Evolutionary conservation across 768 basidiomycete genomes (phyloP).

Genomic region (Pleurotus djamor): DNA sequence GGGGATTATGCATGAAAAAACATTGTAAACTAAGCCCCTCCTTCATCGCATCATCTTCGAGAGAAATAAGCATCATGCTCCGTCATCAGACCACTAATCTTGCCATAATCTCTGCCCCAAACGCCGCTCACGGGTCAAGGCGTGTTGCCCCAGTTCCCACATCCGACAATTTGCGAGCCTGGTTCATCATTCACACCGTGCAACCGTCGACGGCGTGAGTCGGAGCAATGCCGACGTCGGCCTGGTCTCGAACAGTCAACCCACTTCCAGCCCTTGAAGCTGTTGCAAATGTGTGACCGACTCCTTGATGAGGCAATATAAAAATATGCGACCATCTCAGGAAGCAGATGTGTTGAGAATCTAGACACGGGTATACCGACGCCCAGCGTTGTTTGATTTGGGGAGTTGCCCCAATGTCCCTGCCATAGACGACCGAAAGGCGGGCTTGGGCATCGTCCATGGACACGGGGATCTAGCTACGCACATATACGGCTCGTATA

Average conservation of each 20-base stretch:
- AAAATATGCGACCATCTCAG: no score
- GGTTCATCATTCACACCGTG: constrained; percentile 44
- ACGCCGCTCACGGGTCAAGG: constrained; percentile 43
- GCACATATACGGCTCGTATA: no score
- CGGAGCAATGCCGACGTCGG: constrained; percentile 8
- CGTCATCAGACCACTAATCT: no score
- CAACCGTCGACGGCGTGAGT: constrained; percentile 51
- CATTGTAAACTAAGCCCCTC: no score
- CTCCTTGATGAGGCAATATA: constrained; percentile 40
- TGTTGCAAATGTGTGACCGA: constrained; percentile 66
- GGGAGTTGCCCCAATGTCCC: constrained; percentile 40
- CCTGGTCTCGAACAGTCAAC: neutral
- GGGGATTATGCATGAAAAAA: no score
- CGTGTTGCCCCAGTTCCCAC: no score
- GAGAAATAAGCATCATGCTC: no score
- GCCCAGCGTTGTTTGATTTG: constrained; percentile 58
- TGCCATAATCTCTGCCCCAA: constrained; percentile 34
- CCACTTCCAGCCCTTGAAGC: neutral
- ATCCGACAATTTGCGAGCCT: constrained; percentile 22
- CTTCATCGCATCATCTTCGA: no score
- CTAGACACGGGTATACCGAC: constrained; percentile 34
- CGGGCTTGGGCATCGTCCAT: constrained; percentile 56
- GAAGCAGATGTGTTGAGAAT: constrained; percentile 27
- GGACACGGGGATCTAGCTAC: no score
- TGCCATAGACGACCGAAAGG: constrained; percentile 33